Base-by-base conservation (phyloP, 2,329 filamentous ascomycete genomes). In the Fusarium stilboides region DNA sequence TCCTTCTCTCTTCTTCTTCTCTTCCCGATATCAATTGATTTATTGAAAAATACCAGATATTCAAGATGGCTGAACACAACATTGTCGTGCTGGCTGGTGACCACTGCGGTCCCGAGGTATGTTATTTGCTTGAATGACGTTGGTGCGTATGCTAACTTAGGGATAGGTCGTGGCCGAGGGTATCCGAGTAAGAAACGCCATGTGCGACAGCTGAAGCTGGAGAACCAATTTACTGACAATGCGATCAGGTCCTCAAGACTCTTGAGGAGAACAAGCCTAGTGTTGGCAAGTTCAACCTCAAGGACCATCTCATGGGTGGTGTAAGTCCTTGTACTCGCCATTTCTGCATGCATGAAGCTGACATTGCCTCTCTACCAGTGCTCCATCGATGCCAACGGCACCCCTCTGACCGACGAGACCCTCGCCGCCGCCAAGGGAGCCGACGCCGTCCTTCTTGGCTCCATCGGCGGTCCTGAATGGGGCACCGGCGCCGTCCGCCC, bases 401-500 rank as follows among this genome's bases (percentile, higher is more conserved):
- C 84, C 31, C 90, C 95, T 31, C 85, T 98, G 65, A 97, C 94
- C 54, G 90, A 96, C 74, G 89, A 92, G 75, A 93, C 94, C 66
- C 91, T 98, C 74, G 83, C 84, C 15, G 94, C 94, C 36, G 94
- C 94, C 72, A 94, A 97, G 81, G 85, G 87, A 52, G 94, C 94
- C 69, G 92, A 97, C 80, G 95, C 94, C 39, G 92, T 98, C 63
- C 90, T 98, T 62, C 90, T 98, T 56, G 95, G 94, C 72, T 94
- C 95, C 73, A 97, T 98, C 76, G 95, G 95, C 73, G 95, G 95
- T n/a, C 95, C 96, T 15, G 81, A 98, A 93, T 98, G 94, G 94
- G 94, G 94, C 65, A 96, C 94, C 33, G 93, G 93, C 72, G 83
- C 89, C 60, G 91, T 98, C 68, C 93, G 94, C 44, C 95, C 95